Percentiles rank a stretch among this genome's conserved stretches.
These are phyloP conservation scores for Margaritispora aquatica DNA, from an alignment of 495 filamentous ascomycete genomes.

Conservation along the genomic window DNA sequence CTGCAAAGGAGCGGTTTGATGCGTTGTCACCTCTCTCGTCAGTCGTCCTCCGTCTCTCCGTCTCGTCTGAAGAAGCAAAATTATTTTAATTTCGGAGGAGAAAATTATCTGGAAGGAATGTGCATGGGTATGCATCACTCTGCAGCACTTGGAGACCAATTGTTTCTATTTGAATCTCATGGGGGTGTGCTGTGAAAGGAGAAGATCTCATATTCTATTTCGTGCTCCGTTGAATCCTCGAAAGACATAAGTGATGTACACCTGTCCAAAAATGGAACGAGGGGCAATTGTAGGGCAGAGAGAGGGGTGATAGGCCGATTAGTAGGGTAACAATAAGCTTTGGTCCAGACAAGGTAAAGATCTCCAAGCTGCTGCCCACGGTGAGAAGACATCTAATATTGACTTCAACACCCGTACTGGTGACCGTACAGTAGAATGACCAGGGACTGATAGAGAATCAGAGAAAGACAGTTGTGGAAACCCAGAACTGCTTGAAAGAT, in stretches of 20 bases:
- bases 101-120: neutral
- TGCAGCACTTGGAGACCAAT: neutral
- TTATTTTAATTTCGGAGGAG: neutral
- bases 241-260: neutral
- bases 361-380: neutral
- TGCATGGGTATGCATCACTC: neutral
- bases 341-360: neutral
- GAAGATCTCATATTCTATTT: neutral
- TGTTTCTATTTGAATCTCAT: neutral
- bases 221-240: too few species aligned
- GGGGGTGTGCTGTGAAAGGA: neutral
- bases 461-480: neutral
- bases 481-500: too few species aligned
- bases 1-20: neutral
- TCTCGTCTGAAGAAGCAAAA: slow-evolving; percentile 9
- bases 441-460: neutral
- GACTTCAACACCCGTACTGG: neutral
- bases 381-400: neutral
- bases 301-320: neutral
- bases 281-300: neutral
- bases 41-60: neutral
- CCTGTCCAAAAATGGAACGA: neutral
- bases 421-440: neutral
- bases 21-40: slow-evolving; percentile 7
- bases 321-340: neutral